Evolutionary conservation across 495 filamentous ascomycete genomes (phyloP), one percentile per base, ranked within the genome.

Genomic region (Umbilicaria muhlenbergii): DNA sequence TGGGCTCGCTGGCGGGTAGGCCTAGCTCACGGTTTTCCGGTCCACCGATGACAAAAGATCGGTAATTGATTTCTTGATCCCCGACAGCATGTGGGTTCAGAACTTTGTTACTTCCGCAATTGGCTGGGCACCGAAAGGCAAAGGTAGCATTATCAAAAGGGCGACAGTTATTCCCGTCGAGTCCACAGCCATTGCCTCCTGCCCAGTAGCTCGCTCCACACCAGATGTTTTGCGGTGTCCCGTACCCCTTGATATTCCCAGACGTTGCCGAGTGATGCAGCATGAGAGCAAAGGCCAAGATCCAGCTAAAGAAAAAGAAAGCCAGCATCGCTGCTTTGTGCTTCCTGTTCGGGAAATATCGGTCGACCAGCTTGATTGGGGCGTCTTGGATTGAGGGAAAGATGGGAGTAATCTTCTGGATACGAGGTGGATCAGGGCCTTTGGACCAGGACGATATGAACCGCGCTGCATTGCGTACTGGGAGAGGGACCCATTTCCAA

Each of bases 91-190:
- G 69, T 11, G 81, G 79, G 43, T 87, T 80, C 38, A 83, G 60
- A 15, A 88, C 68, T 53, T 70, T 70, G 32, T 73, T 65, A 48
- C 71, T 69, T 18, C 65, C 64, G 56, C 86, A 94, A 53, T 78
- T 81, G 2, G 81, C 80, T 19, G 85, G 82, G 52, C 86, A 94
- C 39, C 79, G 70, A 57, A 94, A 94, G 12, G 83, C 69, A 47
- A 81, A 71, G 1, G 70, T 74, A 39, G 70, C 70, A 43, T 74
- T 72, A 35, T 67, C 70, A 52, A 94, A 94, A 0, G 86, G 86
- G n/a, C 81, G 74, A 58, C 86, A 94, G 47, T 75, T 63, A 38
- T 78, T 77, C 12, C 86, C 86, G 49, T 93, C 75, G 8, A 91
- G 51, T 4, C 86, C 86, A 55, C 86, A 94, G 21, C 66, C 64